A percentile compares a stretch with the other conserved stretches of the same genome.
phyloP scores from a whole-genome alignment of 2,329 filamentous ascomycete genomes.

The Rhinocladiella similis region DNA sequence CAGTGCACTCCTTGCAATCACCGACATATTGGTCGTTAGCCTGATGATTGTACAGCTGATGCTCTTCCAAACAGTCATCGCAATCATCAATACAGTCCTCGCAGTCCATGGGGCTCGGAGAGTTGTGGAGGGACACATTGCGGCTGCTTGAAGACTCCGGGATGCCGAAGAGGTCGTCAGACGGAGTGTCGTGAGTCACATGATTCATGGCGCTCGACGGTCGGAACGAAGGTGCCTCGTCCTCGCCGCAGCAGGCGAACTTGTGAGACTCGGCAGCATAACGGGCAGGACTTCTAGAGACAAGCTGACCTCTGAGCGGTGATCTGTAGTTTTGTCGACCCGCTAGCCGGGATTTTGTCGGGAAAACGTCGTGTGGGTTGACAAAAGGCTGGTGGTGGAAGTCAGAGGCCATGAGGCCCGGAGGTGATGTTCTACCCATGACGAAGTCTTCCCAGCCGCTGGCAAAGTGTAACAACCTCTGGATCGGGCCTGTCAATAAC shows the following conservation, averaged over 20 bases:
- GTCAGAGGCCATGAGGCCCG: conserved; percentile 23
- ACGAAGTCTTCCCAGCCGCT: background rate
- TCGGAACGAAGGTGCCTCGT: conserved; percentile 7
- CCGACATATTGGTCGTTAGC: conserved; percentile 10
- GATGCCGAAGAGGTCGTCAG: background rate
- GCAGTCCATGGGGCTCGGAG: conserved; percentile 25
- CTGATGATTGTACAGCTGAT: conserved; percentile 16
- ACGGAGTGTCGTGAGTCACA: conserved; percentile 6
- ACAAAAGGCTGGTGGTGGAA: conserved; percentile 27
- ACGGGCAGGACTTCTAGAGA: conserved; percentile 13
- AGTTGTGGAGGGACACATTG: conserved; percentile 18
- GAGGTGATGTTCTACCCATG: conserved; percentile 22
- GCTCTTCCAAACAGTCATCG: conserved; percentile 27
- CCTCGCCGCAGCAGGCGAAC: conserved; percentile 19
- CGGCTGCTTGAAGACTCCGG: conserved; percentile 4
- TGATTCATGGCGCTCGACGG: conserved; percentile 13
- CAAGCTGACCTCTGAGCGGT: conserved; percentile 11
- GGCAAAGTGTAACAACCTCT: background rate
- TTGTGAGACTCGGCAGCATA: conserved; percentile 13
- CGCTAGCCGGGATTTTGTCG: conserved; percentile 16
- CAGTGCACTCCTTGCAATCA: conserved; percentile 27
- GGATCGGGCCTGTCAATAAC: background rate
- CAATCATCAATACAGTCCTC: conserved; percentile 27
- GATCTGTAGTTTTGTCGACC: conserved; percentile 15
- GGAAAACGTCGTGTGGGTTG: conserved; percentile 25